Base-by-base conservation (phyloP, 495 filamentous ascomycete species). In the Hamigera avellanea region DNA sequence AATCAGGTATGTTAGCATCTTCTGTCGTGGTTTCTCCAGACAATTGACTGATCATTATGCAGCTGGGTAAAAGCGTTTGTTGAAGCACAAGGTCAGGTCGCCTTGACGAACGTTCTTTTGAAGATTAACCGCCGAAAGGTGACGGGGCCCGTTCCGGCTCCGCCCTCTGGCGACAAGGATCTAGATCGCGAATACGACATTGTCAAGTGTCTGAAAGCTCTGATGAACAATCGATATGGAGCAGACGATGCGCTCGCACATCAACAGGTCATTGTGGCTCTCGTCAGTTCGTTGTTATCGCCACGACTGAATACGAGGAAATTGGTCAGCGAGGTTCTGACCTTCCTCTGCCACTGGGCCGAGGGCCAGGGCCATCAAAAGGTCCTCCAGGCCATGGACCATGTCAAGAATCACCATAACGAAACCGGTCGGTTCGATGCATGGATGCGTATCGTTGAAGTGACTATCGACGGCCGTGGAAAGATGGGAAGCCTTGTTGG, bases 221-320 rank as follows among this genome's bases (percentile, higher is more conserved):
- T 96, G 32, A 93, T 96, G 81, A 98, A 98, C 72, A 98, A 93
- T 70, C 94, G 94, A 51, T 96, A 89, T 59, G 91, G 91, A 31
- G 93, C 91, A 19, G 93, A 98, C 48, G 87, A 98, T 71, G 91
- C 93, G n/a, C 67, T 98, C 32, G 64, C 71, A 25, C 91, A 98
- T 55, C 81, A 91, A 49, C 78, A 84, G 47, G 82, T 95, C 40
- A 78, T 95, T 37, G 80, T 86, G 36, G 83, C 93, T 8, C 72
- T 98, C 25, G 84, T 82, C 35, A 89, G 76, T 32, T 93, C 85
- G 16, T 64, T 98, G 31, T 80, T 86, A 25, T 95, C 88, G 0
- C 84, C 89, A 4, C 79, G 91, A 28, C 66, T 98, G 33, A 88
- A 86, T 19, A 95, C 91, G 0, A 71, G 91, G 44, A 96, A 95